Evolutionary conservation across 2,329 filamentous ascomycete species (phyloP).

Genomic region (Lizonia empirigonia): DNA sequence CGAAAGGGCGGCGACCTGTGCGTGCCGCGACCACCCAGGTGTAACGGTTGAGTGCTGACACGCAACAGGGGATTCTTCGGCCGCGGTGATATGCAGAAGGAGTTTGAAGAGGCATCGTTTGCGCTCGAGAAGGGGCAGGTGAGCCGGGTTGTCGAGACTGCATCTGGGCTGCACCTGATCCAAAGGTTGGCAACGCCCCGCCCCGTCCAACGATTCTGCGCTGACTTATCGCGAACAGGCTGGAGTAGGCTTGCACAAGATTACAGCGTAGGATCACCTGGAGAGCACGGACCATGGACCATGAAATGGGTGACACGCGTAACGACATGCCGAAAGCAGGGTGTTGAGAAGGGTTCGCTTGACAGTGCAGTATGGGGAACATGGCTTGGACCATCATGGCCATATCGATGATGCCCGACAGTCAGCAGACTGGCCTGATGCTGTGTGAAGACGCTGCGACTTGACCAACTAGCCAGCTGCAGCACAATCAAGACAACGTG

Average conservation of each 20-base stretch:
- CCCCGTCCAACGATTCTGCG: neutral
- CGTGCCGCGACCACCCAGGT: constrained; percentile 42
- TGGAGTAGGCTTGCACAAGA: constrained; percentile 12
- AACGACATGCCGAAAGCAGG: neutral
- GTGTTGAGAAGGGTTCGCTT: constrained; percentile 17
- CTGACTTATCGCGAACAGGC: constrained; percentile 11
- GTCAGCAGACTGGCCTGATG: constrained; percentile 11
- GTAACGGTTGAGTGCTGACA: constrained; percentile 5
- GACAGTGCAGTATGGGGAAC: constrained; percentile 11
- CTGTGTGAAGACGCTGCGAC: constrained; percentile 16
- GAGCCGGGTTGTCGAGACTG: constrained; percentile 86
- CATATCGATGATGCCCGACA: constrained; percentile 19
- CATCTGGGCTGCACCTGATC: constrained; percentile 93
- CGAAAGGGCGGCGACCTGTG: constrained; percentile 89
- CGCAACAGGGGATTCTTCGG: constrained; percentile 80
- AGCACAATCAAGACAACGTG: constrained; percentile 25
- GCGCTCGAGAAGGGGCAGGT: constrained; percentile 85
- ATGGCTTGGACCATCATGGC: constrained; percentile 18
- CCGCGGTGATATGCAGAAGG: constrained; percentile 95
- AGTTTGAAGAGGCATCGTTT: constrained; percentile 97
- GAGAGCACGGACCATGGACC: neutral
- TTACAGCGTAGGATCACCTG: neutral
- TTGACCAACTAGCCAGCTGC: constrained; percentile 18
- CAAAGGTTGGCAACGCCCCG: constrained; percentile 68
- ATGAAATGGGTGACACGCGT: constrained; percentile 1